Percentiles rank a stretch among this genome's conserved stretches.
These are phyloP conservation scores for Pseudogymnoascus sp. DNA, from an alignment of 2,329 filamentous ascomycete species.

Conservation along the genomic window DNA sequence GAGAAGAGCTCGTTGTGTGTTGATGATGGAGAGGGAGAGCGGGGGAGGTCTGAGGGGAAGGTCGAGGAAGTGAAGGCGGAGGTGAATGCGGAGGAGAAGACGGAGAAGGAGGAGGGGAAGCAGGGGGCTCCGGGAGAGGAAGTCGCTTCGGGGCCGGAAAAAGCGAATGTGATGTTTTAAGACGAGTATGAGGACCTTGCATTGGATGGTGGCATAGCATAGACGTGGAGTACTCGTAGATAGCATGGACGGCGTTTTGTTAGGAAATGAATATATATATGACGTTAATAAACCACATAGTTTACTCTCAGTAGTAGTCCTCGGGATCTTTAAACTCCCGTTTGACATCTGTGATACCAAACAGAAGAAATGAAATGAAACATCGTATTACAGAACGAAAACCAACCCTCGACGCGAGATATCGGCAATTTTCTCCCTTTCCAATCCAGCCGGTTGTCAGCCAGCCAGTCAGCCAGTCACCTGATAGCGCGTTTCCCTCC, in stretches of 20 bases:
- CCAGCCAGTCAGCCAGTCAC: background rate
- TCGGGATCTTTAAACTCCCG: background rate
- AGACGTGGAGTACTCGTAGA: background rate
- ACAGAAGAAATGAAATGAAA: background rate
- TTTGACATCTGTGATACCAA: background rate
- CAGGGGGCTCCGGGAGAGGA: background rate
- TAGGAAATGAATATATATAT: background rate
- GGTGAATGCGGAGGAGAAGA: background rate
- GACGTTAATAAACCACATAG: background rate
- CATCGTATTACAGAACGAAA: background rate
- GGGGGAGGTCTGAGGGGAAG: background rate
- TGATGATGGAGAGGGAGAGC: background rate
- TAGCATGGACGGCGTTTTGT: background rate
- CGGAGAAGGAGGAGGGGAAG: background rate
- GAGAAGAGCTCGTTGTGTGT: background rate
- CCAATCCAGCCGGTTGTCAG: background rate
- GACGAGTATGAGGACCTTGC: background rate
- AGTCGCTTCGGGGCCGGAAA: background rate
- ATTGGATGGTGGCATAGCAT: background rate
- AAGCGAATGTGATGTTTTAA: background rate
- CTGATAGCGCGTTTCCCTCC: background rate
- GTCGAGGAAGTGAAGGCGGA: background rate
- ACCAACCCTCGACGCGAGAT: background rate
- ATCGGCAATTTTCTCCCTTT: background rate
- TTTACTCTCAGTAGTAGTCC: background rate